Base-by-base conservation (phyloP, 352 stramenopile genomes). In the Globisporangium nunn region DNA sequence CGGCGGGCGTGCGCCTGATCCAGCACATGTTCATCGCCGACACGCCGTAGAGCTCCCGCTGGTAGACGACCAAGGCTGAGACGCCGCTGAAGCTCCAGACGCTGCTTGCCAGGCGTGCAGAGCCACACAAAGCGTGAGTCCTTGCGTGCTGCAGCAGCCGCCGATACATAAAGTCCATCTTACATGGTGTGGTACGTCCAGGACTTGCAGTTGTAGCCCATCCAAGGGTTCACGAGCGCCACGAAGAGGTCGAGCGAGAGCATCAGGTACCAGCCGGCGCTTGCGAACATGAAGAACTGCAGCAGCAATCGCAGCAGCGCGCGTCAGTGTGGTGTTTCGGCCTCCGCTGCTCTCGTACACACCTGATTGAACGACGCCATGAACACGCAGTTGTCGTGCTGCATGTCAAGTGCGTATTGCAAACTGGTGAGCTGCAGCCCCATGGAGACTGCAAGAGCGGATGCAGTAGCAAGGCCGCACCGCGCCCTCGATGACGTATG, bases 201-300 rank as follows among this genome's bases (percentile, higher is more conserved):
- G 14, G 81, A 74, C 58, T 94, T 94, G 75, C 83, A 91, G 12
- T 78, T 72, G 65, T 94, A 94, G 51, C 84, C 81, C 80, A 92
- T 92, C 84, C 84, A 92, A 6, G 84, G 84, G 61, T 94, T 92
- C 46, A 94, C 81, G 46, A 94, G 78, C 52, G 81, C 84, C 56
- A 94, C 78, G 18, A 94, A 75, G 53, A 94, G 72, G 60, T 92
- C 84, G 31, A 92, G 55, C 41, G 84, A 76, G 30, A 94, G 73
- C 84, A 92, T 94, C 50, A 92, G 67, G 64, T 92, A 92, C 84
- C 84, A 94, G 7, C 70, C 62, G n/a, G 56, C 70, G 43, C 79
- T 73, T 1, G 78, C 77, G 14, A 91, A 66, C 17, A 87, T 39
- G 63, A 89, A 94, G 59, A 94, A 94, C 77, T 87, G 56, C 12